Conservation (phyloP, 2,329 filamentous ascomycete species). For the Zasmidium angulare region DNA sequence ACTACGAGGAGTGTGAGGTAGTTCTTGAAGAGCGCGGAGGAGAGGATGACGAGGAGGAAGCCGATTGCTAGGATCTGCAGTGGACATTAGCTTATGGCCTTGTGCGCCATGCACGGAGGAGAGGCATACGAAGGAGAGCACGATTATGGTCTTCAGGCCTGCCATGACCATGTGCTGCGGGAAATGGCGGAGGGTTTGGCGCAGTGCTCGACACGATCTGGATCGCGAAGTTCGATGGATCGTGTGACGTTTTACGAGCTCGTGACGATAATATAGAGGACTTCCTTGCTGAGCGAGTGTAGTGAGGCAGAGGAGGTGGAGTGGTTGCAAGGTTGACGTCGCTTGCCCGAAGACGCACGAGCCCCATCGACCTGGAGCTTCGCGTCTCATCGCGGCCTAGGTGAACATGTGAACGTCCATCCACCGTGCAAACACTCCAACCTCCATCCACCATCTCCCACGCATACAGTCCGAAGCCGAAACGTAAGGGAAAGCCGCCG, state of each 20-base stretch:
- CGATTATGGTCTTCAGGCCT: constrained; percentile 98
- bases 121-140: constrained; percentile 83
- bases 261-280: not conserved
- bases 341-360: constrained; percentile 5
- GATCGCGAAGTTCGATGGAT: not conserved
- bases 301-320: too few species aligned
- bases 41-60: constrained; percentile 98
- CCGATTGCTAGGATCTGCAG: constrained; percentile 85
- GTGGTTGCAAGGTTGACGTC: constrained; percentile 1
- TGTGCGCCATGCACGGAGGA: constrained; percentile 1
- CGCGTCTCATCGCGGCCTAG: constrained; percentile 7
- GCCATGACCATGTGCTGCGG: constrained; percentile 56
- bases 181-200: constrained; percentile 5
- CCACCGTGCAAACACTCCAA: not conserved
- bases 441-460: not conserved
- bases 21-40: constrained; percentile 89
- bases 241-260: not conserved
- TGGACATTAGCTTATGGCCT: constrained; percentile 8
- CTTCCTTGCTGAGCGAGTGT: not conserved
- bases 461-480: not conserved
- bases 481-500: constrained; percentile 2
- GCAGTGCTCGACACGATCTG: not conserved
- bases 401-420: not conserved
- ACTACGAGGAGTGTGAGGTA: constrained; percentile 96
- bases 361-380: constrained; percentile 1